Percentiles rank a stretch among this genome's conserved stretches.
Conservation (phyloP, 2,329 filamentous ascomycete species). For the Phialophora chinensis region DNA sequence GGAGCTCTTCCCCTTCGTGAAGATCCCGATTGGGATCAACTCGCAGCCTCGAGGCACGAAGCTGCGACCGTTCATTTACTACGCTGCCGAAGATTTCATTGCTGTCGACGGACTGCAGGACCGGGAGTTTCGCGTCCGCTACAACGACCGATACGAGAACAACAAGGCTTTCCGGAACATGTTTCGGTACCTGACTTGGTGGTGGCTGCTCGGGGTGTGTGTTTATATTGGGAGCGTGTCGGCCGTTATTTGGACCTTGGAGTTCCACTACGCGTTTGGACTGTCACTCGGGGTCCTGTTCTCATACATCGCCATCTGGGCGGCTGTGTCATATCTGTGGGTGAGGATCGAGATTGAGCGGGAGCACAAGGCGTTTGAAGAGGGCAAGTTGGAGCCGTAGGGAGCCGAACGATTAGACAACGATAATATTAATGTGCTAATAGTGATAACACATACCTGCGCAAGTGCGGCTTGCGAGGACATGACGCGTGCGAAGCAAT, state of each 20-base stretch:
- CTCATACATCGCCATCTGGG: constrained; percentile 29
- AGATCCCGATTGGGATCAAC: constrained; percentile 33
- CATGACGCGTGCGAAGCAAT: not conserved
- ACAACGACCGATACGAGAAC: constrained; percentile 30
- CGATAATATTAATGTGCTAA: not conserved
- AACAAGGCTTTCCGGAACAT: constrained; percentile 26
- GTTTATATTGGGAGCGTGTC: constrained; percentile 30
- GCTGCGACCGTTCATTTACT: constrained; percentile 33
- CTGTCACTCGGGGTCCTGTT: constrained; percentile 29
- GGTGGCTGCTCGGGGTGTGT: constrained; percentile 28
- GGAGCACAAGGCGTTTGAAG: constrained; percentile 26
- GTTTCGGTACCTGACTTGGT: constrained; percentile 28
- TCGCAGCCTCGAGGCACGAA: constrained; percentile 28
- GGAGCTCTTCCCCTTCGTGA: constrained; percentile 22
- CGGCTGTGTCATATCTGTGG: constrained; percentile 29
- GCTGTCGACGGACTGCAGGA: constrained; percentile 32
- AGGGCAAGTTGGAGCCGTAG: constrained; percentile 8
- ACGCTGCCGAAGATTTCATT: constrained; percentile 33
- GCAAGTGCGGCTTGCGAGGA: not conserved
- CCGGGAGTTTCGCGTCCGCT: constrained; percentile 28
- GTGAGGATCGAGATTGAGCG: constrained; percentile 34
- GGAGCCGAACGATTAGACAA: not conserved
- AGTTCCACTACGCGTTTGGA: constrained; percentile 31
- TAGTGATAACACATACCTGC: not conserved
- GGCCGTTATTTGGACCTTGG: constrained; percentile 29